Percentiles rank a stretch among this genome's conserved stretches.
These are phyloP conservation scores for Jamesozyma spencerorum DNA, from an alignment of 805 yeast genomes.

Conservation along the genomic window DNA sequence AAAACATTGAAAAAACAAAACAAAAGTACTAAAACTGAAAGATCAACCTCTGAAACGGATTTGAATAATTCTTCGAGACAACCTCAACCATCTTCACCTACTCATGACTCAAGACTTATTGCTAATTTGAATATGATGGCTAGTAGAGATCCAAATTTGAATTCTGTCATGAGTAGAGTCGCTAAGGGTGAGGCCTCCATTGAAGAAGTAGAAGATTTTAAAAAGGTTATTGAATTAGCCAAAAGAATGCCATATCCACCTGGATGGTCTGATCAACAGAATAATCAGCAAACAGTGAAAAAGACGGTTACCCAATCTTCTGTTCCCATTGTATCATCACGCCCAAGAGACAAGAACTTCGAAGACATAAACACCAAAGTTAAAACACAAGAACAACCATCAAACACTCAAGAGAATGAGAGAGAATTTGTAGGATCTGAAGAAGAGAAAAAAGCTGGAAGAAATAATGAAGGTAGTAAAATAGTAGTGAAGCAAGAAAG, in stretches of 20 bases:
- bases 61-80: background rate
- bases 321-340: background rate
- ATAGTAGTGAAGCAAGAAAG: background rate
- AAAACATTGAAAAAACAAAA: constrained; percentile 9
- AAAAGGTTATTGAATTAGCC: constrained; percentile 71
- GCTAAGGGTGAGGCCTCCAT: constrained; percentile 73
- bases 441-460: background rate
- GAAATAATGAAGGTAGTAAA: background rate
- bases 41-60: constrained; percentile 1
- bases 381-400: no score
- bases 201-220: constrained; percentile 68
- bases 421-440: background rate
- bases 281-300: background rate
- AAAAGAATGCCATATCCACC: constrained; percentile 57
- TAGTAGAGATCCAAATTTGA: constrained; percentile 55
- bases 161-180: constrained; percentile 69
- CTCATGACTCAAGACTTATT: constrained; percentile 63
- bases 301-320: background rate
- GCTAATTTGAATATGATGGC: constrained; percentile 79
- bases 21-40: background rate
- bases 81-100: background rate
- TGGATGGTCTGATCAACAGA: constrained; percentile 17
- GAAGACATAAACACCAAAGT: no score
- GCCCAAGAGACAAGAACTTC: background rate
- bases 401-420: no score